Percentiles rank a stretch among this genome's conserved stretches.
phyloP scores from a whole-genome alignment of 805 yeast species.

The Metschnikowia aberdeeniae region DNA sequence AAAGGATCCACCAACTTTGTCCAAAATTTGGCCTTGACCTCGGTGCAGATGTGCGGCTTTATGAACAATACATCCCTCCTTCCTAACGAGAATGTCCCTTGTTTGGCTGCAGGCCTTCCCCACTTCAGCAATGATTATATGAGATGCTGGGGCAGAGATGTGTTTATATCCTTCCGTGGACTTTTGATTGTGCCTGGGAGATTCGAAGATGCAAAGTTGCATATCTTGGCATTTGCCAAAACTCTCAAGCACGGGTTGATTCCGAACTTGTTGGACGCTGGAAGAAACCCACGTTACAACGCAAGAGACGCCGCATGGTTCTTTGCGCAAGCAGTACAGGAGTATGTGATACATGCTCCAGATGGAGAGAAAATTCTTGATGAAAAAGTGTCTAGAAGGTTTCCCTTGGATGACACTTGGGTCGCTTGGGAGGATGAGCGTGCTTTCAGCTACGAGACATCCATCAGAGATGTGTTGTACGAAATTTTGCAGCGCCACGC shows the following conservation, averaged over 20 bases:
- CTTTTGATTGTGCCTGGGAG: conserved; percentile 74
- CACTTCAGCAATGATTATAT: conserved; percentile 87
- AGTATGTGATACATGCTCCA: conserved; percentile 66
- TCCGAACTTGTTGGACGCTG: conserved; percentile 90
- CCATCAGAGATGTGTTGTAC: conserved; percentile 71
- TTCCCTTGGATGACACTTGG: conserved; percentile 84
- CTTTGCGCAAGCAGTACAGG: conserved; percentile 84
- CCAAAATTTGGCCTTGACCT: conserved; percentile 73
- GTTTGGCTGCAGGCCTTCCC: conserved; percentile 95
- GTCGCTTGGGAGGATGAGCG: conserved; percentile 61
- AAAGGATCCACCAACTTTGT: conserved; percentile 67
- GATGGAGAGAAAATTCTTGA: conserved; percentile 63
- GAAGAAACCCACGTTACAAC: conserved; percentile 88
- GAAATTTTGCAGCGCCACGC: conserved; percentile 91
- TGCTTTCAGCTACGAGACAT: conserved; percentile 69
- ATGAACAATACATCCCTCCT: conserved; percentile 71
- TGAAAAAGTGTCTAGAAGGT: conserved; percentile 73
- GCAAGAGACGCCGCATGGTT: conserved; percentile 99
- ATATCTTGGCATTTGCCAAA: conserved; percentile 81
- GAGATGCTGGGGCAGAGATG: conserved; percentile 99
- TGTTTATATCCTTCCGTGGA: conserved; percentile 83
- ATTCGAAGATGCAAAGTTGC: conserved; percentile 71
- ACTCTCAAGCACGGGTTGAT: conserved; percentile 93
- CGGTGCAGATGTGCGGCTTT: conserved; percentile 80
- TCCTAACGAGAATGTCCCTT: conserved; percentile 60